Conservation (phyloP, 306 rosid species). For the Dalbergia cochinchinensis region DNA sequence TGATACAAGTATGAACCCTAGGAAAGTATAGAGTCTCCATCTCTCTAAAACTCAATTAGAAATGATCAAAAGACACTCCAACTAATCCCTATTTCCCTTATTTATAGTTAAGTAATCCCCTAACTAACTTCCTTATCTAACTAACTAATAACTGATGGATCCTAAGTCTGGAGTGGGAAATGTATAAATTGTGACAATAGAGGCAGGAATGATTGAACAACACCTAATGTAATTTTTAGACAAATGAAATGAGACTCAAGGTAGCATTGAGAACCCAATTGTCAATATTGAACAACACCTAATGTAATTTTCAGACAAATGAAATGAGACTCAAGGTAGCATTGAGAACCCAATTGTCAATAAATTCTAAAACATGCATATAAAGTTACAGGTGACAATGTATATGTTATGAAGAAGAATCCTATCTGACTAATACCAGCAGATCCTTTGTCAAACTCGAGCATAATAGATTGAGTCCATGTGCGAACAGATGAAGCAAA, state of each 20-base stretch:
- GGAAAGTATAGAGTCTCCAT: too few species aligned
- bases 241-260: constrained; percentile 19
- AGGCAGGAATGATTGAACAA: constrained; percentile 12
- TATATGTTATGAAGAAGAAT: constrained; percentile 32
- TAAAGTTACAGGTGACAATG: constrained; percentile 22
- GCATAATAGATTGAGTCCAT: constrained; percentile 56
- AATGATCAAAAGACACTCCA: too few species aligned
- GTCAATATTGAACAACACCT: constrained; percentile 10
- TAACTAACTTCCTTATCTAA: too few species aligned
- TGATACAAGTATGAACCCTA: too few species aligned
- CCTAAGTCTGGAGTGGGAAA: constrained; percentile 12
- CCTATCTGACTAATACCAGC: constrained; percentile 61
- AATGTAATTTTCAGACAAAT: constrained; percentile 36
- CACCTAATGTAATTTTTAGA: constrained; percentile 33
- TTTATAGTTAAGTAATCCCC: too few species aligned
- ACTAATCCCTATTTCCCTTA: too few species aligned
- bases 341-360: constrained; percentile 18
- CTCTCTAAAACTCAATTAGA: too few species aligned
- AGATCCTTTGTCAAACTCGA: constrained; percentile 72
- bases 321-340: constrained; percentile 22
- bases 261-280: constrained; percentile 26
- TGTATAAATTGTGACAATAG: background rate
- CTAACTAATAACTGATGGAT: background rate
- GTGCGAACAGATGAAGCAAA: constrained; percentile 67
- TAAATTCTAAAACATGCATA: constrained; percentile 38